These are phyloP conservation scores for Sporobolomyces pararoseus DNA, from an alignment of 768 basidiomycete genomes.

Conservation along the genomic window DNA sequence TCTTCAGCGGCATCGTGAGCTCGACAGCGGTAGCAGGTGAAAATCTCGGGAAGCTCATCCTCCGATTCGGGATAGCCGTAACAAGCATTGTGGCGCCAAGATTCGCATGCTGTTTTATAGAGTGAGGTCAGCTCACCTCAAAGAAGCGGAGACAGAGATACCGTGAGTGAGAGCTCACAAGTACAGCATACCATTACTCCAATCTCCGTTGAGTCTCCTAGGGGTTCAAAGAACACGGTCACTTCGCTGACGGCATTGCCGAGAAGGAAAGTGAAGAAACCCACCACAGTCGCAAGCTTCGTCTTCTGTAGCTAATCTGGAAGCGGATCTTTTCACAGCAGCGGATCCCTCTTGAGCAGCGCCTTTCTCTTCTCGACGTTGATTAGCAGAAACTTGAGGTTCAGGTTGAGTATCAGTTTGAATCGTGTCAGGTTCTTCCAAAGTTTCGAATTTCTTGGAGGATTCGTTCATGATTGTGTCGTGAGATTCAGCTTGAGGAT, in stretches of 20 bases:
- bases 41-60: slow-evolving; percentile 21
- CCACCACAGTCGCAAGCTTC: slow-evolving; percentile 29
- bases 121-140: too few species aligned
- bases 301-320: neutral
- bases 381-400: too few species aligned
- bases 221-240: neutral
- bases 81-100: slow-evolving; percentile 35
- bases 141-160: too few species aligned
- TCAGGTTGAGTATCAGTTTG: neutral
- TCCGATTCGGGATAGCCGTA: slow-evolving; percentile 21
- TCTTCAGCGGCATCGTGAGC: neutral
- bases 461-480: slow-evolving; percentile 16
- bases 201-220: slow-evolving; percentile 23
- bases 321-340: too few species aligned
- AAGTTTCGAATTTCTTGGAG: neutral
- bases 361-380: too few species aligned
- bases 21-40: slow-evolving; percentile 36
- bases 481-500: neutral
- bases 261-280: neutral
- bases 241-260: neutral
- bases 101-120: slow-evolving; percentile 33
- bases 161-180: neutral
- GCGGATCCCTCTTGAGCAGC: too few species aligned
- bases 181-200: slow-evolving; percentile 33
- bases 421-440: slow-evolving; percentile 8